Evolutionary conservation across 2,329 filamentous ascomycete genomes (phyloP).

Genomic region (Clarireedia paspali): DNA sequence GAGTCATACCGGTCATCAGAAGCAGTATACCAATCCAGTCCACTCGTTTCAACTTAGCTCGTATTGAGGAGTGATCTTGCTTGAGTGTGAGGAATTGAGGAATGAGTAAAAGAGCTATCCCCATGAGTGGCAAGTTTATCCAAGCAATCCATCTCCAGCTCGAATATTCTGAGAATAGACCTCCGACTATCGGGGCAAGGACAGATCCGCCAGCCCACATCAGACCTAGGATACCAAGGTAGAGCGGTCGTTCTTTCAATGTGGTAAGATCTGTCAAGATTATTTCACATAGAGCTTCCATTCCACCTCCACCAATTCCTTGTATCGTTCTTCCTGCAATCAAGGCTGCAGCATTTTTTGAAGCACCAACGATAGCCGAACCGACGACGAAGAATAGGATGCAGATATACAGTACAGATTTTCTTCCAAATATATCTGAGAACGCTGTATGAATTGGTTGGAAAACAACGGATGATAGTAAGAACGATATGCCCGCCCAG

Average conservation of each 20-base stretch:
- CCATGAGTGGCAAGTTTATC: background rate
- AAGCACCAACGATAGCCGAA: background rate
- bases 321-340: constrained; percentile 45
- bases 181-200: constrained; percentile 55
- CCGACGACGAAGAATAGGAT: background rate
- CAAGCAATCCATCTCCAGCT: constrained; percentile 42
- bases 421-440: background rate
- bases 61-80: background rate
- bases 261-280: constrained; percentile 44
- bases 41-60: background rate
- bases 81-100: background rate
- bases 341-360: constrained; percentile 34
- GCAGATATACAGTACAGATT: background rate
- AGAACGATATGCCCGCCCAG: constrained; percentile 62
- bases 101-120: background rate
- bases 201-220: constrained; percentile 58
- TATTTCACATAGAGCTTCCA: constrained; percentile 37
- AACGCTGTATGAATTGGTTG: constrained; percentile 60
- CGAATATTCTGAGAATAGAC: constrained; percentile 51
- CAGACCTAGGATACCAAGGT: constrained; percentile 40
- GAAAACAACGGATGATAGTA: constrained; percentile 56
- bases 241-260: constrained; percentile 37
- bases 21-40: background rate
- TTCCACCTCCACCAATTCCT: constrained; percentile 41
- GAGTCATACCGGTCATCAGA: background rate